These are phyloP conservation scores for Talaromyces sp. DNA, from an alignment of 2,329 filamentous ascomycete genomes.

Conservation along the genomic window DNA sequence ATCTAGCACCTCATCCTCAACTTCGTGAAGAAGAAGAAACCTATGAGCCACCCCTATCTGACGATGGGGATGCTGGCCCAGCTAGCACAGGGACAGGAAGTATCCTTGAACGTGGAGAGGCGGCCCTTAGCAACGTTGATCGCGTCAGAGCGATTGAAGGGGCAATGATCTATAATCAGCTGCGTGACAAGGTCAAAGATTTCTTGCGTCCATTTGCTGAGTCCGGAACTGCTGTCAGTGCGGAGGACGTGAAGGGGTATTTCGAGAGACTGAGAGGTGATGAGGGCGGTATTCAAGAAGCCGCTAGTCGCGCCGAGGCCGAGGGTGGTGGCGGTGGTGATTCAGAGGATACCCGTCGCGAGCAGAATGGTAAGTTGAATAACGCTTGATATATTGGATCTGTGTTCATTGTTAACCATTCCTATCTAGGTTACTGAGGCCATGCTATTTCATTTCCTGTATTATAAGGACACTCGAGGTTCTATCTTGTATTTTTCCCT, in stretches of 20 bases:
- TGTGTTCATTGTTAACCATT: neutral
- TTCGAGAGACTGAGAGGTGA: conserved; percentile 94
- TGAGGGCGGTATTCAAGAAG: conserved; percentile 70
- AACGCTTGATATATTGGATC: neutral
- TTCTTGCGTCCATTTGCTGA: conserved; percentile 95
- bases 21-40: conserved; percentile 92
- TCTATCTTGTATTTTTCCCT: neutral
- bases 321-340: conserved; percentile 34
- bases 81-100: conserved; percentile 71
- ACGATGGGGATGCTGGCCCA: conserved; percentile 56
- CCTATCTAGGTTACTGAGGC: neutral
- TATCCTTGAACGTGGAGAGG: conserved; percentile 88
- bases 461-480: neutral
- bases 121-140: conserved; percentile 86
- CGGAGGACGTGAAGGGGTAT: conserved; percentile 94
- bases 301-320: conserved; percentile 56
- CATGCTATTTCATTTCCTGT: neutral
- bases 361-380: conserved; percentile 49
- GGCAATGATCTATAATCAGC: conserved; percentile 96
- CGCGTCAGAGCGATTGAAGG: conserved; percentile 92
- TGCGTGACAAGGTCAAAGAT: conserved; percentile 93
- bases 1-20: conserved; percentile 71
- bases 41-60: conserved; percentile 88
- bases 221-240: conserved; percentile 81
- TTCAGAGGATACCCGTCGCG: conserved; percentile 41